Evolutionary conservation across 1,284 basidiomycete genomes (phyloP).

Genomic region (Cystobasidium sp.): DNA sequence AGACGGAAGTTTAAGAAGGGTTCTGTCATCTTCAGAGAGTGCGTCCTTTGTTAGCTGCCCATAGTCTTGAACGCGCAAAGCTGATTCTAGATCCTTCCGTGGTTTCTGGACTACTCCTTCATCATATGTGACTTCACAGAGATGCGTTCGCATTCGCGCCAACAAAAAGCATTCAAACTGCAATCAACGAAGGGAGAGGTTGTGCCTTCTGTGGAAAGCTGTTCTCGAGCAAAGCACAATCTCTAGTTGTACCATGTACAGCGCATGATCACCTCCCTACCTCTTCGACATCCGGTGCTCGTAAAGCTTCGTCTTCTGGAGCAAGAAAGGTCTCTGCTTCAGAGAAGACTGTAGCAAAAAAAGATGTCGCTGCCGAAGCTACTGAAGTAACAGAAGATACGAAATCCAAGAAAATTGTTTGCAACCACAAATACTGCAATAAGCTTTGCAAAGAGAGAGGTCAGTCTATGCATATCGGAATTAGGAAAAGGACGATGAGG

Average conservation of each 20-base stretch:
- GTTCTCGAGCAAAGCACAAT: conserved; percentile 20
- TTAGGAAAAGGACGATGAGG: neutral
- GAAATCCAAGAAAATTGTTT: neutral
- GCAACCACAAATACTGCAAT: conserved; percentile 39
- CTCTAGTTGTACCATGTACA: conserved; percentile 29
- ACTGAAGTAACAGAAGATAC: neutral
- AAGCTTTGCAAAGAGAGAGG: conserved; percentile 39
- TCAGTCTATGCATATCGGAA: neutral
- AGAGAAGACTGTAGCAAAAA: conserved; percentile 1
- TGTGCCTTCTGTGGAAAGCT: conserved; percentile 39
- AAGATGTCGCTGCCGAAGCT: neutral
- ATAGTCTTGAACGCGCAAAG: neutral
- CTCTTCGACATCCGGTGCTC: neutral
- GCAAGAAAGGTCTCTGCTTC: neutral
- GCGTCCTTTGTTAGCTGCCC: neutral
- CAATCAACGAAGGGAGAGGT: conserved; percentile 34
- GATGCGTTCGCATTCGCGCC: conserved; percentile 41
- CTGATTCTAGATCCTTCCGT: neutral
- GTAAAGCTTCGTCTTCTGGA: neutral
- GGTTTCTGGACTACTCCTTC: neutral
- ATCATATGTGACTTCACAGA: conserved; percentile 2
- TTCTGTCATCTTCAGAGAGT: conserved; percentile 41
- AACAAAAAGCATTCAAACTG: conserved; percentile 33
- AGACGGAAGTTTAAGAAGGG: conserved; percentile 18
- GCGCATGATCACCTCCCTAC: conserved; percentile 31